Percentiles rank a stretch among this genome's conserved stretches.
Conservation (phyloP, 805 yeast genomes). For the Kodamaea sagamina region DNA sequence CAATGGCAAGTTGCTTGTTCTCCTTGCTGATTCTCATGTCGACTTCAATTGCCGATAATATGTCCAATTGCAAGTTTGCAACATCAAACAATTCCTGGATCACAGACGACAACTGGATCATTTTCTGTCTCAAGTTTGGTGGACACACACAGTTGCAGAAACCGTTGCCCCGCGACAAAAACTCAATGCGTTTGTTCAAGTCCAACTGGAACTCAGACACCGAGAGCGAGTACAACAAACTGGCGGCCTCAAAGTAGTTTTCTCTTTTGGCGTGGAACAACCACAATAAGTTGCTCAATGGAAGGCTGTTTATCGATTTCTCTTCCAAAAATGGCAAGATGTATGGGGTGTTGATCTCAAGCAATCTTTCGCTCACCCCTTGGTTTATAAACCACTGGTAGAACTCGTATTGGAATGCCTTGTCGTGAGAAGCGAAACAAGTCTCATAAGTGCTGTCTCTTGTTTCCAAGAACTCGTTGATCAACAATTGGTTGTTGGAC, state of each 20-base stretch:
- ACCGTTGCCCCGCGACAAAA: constrained; percentile 87
- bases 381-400: constrained; percentile 89
- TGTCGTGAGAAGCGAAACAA: constrained; percentile 75
- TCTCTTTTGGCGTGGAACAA: constrained; percentile 82
- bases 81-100: constrained; percentile 84
- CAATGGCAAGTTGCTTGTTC: constrained; percentile 52
- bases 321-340: constrained; percentile 76
- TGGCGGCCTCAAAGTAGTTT: constrained; percentile 80
- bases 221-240: constrained; percentile 66
- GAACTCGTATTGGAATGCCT: constrained; percentile 84
- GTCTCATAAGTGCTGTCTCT: constrained; percentile 73
- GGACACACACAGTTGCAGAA: constrained; percentile 85
- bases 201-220: constrained; percentile 68
- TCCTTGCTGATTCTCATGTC: constrained; percentile 53
- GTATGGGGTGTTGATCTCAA: constrained; percentile 80
- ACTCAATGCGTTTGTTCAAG: constrained; percentile 78
- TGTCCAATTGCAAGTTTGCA: constrained; percentile 79
- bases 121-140: constrained; percentile 72
- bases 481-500: constrained; percentile 38
- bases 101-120: constrained; percentile 65
- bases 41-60: constrained; percentile 48
- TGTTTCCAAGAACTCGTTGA: constrained; percentile 55
- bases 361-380: constrained; percentile 72
- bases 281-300: constrained; percentile 84
- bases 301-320: constrained; percentile 60